Evolutionary conservation across 495 filamentous ascomycete genomes (phyloP).

Genomic region (Penicillium roqueforti): DNA sequence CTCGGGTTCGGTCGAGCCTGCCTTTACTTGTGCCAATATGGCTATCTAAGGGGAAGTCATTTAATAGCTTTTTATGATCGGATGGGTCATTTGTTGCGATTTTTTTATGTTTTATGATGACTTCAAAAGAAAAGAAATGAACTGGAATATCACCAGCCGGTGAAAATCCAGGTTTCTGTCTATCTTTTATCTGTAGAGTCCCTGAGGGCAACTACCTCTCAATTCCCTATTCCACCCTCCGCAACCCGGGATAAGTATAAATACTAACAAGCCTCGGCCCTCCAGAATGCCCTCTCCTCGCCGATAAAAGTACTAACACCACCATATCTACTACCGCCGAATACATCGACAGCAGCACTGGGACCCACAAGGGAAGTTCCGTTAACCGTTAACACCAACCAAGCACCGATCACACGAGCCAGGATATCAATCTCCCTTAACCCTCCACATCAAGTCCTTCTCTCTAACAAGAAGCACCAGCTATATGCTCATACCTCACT

Average conservation of each 20-base stretch:
- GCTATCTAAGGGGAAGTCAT: slow-evolving; percentile 24
- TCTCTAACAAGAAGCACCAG: no score
- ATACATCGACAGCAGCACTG: no score
- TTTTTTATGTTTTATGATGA: background rate
- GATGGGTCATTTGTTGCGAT: background rate
- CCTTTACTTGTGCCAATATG: slow-evolving; percentile 46
- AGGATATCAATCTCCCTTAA: background rate
- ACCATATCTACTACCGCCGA: slow-evolving; percentile 31
- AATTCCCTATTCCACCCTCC: slow-evolving; percentile 2
- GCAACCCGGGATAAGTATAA: slow-evolving; percentile 16
- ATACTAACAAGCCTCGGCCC: slow-evolving; percentile 56
- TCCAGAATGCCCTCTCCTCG: slow-evolving; percentile 30
- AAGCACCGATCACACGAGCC: background rate
- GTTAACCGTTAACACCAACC: background rate
- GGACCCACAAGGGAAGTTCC: no score
- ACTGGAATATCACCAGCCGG: background rate
- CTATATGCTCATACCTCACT: background rate
- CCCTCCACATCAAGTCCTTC: no score
- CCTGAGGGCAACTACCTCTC: no score
- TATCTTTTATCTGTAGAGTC: background rate
- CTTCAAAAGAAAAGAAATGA: background rate
- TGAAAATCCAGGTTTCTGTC: background rate
- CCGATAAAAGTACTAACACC: slow-evolving; percentile 38
- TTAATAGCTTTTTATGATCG: background rate
- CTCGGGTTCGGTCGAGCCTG: slow-evolving; percentile 33